A percentile compares a stretch with the other conserved stretches of the same genome.
Conservation (phyloP, 2,329 filamentous ascomycete genomes). For the Diaporthe batatas region DNA sequence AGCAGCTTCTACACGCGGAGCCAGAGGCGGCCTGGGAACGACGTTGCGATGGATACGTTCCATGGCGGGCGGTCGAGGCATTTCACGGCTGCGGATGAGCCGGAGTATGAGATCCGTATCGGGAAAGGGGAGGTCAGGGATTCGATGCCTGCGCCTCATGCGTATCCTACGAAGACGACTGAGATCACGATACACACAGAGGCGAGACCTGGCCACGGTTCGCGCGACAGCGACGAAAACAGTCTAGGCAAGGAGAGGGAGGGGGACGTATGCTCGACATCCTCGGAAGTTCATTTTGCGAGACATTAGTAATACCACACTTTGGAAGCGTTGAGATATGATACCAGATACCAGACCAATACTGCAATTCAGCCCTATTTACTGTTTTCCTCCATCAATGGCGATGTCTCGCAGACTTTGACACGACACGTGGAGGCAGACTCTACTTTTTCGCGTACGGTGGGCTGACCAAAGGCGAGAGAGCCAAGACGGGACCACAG, state of each 20-base stretch:
- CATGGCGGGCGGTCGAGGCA: slow-evolving; percentile 6
- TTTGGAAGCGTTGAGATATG: background rate
- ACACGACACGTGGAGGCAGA: no score
- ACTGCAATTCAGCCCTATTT: background rate
- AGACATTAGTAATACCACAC: background rate
- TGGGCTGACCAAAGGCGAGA: no score
- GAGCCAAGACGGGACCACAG: no score
- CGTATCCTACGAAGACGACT: slow-evolving; percentile 7
- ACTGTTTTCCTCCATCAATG: no score
- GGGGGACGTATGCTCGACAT: background rate
- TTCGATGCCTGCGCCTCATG: background rate
- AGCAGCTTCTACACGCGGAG: slow-evolving; percentile 21
- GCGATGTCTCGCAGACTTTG: no score
- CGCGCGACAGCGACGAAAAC: slow-evolving; percentile 5
- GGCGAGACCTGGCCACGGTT: background rate
- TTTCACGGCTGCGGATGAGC: background rate
- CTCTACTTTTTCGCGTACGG: no score
- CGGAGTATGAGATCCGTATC: slow-evolving; percentile 25
- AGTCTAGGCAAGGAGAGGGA: background rate
- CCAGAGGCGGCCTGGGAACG: background rate
- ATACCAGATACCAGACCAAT: background rate
- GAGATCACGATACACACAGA: slow-evolving; percentile 18
- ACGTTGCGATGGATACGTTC: slow-evolving; percentile 8
- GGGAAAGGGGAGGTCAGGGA: background rate
- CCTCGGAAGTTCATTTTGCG: slow-evolving; percentile 13